Evolutionary conservation across 495 filamentous ascomycete genomes (phyloP).

Genomic region (Penicillium manginii): DNA sequence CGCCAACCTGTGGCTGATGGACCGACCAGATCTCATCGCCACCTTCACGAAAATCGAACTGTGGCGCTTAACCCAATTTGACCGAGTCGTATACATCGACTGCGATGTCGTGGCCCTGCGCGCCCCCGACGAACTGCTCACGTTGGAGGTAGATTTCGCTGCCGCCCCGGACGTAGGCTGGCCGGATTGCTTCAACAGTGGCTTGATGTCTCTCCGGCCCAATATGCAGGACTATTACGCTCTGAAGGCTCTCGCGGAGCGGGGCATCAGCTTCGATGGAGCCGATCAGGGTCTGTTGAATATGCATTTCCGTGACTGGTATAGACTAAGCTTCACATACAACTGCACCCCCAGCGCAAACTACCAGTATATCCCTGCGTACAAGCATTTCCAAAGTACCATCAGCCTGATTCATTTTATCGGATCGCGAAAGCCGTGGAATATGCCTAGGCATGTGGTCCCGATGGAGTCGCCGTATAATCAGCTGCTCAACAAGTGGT

Average conservation of each 20-base stretch:
- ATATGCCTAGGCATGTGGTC: slow-evolving; percentile 62
- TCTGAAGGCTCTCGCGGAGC: slow-evolving; percentile 77
- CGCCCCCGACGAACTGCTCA: slow-evolving; percentile 91
- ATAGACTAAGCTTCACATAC: slow-evolving; percentile 91
- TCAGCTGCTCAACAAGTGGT: slow-evolving; percentile 83
- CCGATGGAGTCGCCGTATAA: slow-evolving; percentile 69
- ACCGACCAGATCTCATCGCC: slow-evolving; percentile 83
- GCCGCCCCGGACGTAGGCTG: slow-evolving; percentile 96
- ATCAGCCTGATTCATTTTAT: slow-evolving; percentile 95
- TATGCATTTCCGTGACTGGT: slow-evolving; percentile 86
- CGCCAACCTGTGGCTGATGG: slow-evolving; percentile 88
- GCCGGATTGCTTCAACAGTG: slow-evolving; percentile 98
- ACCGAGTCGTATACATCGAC: slow-evolving; percentile 90
- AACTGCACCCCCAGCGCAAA: slow-evolving; percentile 94
- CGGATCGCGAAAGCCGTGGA: slow-evolving; percentile 89
- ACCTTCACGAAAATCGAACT: slow-evolving; percentile 96
- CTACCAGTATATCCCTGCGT: slow-evolving; percentile 95
- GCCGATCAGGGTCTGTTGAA: slow-evolving; percentile 97
- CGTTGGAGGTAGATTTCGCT: slow-evolving; percentile 74
- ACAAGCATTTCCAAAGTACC: slow-evolving; percentile 84
- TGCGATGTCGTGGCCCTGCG: slow-evolving; percentile 85
- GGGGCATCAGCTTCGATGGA: slow-evolving; percentile 93
- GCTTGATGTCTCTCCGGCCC: slow-evolving; percentile 87
- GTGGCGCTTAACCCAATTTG: slow-evolving; percentile 90
- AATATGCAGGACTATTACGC: slow-evolving; percentile 87